Base-by-base conservation (phyloP, 2,329 filamentous ascomycete genomes). In the Dactylonectria estremocensis region DNA sequence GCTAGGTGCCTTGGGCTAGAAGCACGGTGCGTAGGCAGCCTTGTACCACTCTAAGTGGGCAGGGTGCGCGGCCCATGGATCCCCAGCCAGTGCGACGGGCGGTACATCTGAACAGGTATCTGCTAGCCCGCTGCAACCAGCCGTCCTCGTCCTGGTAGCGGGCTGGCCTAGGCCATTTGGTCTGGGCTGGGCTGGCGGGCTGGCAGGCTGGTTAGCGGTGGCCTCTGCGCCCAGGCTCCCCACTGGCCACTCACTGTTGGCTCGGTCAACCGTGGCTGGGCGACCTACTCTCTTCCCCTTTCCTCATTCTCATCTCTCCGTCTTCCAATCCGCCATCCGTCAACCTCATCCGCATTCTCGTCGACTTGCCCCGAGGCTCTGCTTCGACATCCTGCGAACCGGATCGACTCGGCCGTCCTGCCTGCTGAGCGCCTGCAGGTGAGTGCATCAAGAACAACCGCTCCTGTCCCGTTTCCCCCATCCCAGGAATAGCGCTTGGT, bases 111-210 rank as follows among this genome's bases (percentile, higher is more conserved):
- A 11, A 5, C 5, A 61, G 20, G 64, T 66, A 66, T 58, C 60
- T 18, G 46, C 61, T 69, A 71, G 66, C 68, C 65, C 67, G 64
- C 69, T 75, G 70, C 69, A 73, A 71, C 72, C 64, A 70, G 73
- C 64, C 53, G 67, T 50, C 64, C 54, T 65, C 37, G 37, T 57
- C 31, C 56, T 65, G 56, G 60, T 52, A 53, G 50, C 50, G 50
- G 50, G 50, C 35, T 53, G 50, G 50, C 50, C 53, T 63, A 54
- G 60, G 60, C 60, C 43, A 52, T 28, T 28, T 28, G 24, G 24
- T 28, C n/a, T 63, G 49, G 60, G 24, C 24, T 28, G 33, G 52
- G 59, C 50, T 54, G 50, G n/a, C n/a, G n/a, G n/a, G n/a, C n/a
- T n/a, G n/a, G n/a, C n/a, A n/a, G 54, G 35, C 55, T 54, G 40